Percentiles rank a stretch among this genome's conserved stretches.
Conservation (phyloP, 2,329 filamentous ascomycete genomes). For the Hypoxylon sp. region DNA sequence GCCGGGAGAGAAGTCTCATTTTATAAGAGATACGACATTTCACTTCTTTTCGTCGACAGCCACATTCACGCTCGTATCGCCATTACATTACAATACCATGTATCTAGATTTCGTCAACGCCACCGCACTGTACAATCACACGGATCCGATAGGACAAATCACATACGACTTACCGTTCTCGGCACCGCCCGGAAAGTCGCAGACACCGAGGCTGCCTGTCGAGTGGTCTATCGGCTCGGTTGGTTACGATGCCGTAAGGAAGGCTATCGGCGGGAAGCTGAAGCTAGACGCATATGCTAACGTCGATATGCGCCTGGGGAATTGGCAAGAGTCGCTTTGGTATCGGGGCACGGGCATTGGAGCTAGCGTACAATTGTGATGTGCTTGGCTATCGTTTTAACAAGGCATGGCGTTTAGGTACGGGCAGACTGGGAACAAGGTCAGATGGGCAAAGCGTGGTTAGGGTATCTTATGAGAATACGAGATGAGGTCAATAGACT, state of each 20-base stretch:
- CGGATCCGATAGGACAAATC: constrained; percentile 81
- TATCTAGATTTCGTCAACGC: constrained; percentile 85
- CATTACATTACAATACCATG: constrained; percentile 77
- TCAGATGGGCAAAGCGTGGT: constrained; percentile 15
- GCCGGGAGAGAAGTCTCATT: constrained; percentile 66
- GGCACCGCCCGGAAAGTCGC: constrained; percentile 78
- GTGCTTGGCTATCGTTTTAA: constrained; percentile 1
- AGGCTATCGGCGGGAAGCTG: constrained; percentile 82
- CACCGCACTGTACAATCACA: constrained; percentile 85
- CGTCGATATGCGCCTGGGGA: constrained; percentile 78
- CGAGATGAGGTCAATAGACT: constrained; percentile 10
- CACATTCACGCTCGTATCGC: constrained; percentile 84
- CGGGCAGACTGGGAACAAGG: constrained; percentile 11
- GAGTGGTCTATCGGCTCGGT: constrained; percentile 80
- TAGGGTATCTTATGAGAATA: constrained; percentile 15
- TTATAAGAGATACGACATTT: constrained; percentile 87
- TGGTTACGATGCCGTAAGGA: constrained; percentile 83
- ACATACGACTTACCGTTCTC: constrained; percentile 79
- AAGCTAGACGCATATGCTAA: constrained; percentile 82
- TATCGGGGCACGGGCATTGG: constrained; percentile 78
- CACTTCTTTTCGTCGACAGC: constrained; percentile 90
- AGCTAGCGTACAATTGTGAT: constrained; percentile 67
- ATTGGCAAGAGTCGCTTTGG: constrained; percentile 79
- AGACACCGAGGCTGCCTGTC: constrained; percentile 83
- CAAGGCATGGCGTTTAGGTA: constrained; percentile 25